These are phyloP conservation scores for Mrakia hoshinonis DNA, from an alignment of 768 basidiomycete species.

Conservation along the genomic window DNA sequence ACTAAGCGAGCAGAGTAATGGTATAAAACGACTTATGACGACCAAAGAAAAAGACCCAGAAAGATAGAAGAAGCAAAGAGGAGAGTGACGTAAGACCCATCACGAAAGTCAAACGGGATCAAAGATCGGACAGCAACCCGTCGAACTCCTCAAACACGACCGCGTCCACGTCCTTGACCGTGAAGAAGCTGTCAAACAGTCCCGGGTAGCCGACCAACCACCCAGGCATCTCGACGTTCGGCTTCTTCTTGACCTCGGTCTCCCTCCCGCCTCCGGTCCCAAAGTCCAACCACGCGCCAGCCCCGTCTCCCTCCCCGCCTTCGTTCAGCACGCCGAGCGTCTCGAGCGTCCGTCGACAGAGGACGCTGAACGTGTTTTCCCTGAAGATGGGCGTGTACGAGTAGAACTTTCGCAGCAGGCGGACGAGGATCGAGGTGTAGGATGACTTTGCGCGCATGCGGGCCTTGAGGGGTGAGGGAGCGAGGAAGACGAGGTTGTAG, in stretches of 20 bases:
- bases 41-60: background rate
- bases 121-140: conserved; percentile 7
- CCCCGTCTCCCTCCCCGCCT: conserved; percentile 10
- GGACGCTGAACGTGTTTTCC: conserved; percentile 35
- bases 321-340: conserved; percentile 40
- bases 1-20: too few relatives aligned
- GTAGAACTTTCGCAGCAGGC: conserved; percentile 34
- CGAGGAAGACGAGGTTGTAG: conserved; percentile 76
- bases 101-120: background rate
- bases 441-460: conserved; percentile 42
- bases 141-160: conserved; percentile 8
- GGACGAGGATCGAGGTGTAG: conserved; percentile 56
- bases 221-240: conserved; percentile 1
- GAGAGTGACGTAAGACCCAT: background rate
- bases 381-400: conserved; percentile 14
- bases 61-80: background rate
- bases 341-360: conserved; percentile 40
- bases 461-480: conserved; percentile 64
- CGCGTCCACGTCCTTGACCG: background rate
- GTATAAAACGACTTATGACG: too few relatives aligned
- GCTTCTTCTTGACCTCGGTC: conserved; percentile 1
- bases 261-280: conserved; percentile 1
- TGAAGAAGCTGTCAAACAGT: conserved; percentile 4
- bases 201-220: conserved; percentile 8
- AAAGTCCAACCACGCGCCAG: conserved; percentile 8